These are phyloP conservation scores for Aethionema arabicum DNA, from an alignment of 345 rosid species.

Conservation along the genomic window DNA sequence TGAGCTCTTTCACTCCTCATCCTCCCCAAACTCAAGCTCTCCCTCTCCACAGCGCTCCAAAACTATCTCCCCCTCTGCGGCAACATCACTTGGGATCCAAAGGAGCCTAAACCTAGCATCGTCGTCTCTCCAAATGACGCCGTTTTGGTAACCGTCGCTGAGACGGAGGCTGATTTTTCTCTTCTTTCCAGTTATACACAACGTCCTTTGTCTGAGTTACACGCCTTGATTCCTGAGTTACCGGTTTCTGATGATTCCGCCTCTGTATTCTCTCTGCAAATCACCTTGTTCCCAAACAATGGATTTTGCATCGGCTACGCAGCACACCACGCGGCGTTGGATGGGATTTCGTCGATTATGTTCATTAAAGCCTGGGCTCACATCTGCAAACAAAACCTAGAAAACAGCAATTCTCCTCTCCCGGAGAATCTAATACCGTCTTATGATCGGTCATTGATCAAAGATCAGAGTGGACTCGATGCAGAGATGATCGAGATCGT, in stretches of 20 bases:
- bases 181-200: constrained; percentile 22
- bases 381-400: constrained; percentile 24
- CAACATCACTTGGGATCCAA: constrained; percentile 27
- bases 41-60: constrained; percentile 40
- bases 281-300: constrained; percentile 38
- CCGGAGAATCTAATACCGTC: constrained; percentile 30
- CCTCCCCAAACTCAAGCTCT: constrained; percentile 43
- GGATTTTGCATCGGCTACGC: constrained; percentile 37
- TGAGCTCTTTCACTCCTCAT: constrained; percentile 29
- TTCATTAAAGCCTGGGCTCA: constrained; percentile 45
- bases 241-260: constrained; percentile 16
- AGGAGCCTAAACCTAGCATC: constrained; percentile 32
- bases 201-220: constrained; percentile 25
- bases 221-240: constrained; percentile 30
- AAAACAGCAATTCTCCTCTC: background rate
- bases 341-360: constrained; percentile 30
- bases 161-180: constrained; percentile 28
- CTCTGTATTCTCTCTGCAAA: constrained; percentile 23
- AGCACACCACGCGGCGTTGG: constrained; percentile 36
- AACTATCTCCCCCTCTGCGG: constrained; percentile 43
- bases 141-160: constrained; percentile 35
- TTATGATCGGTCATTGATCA: constrained; percentile 31
- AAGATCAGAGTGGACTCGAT: constrained; percentile 27
- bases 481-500: constrained; percentile 11
- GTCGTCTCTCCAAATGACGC: constrained; percentile 25